These are phyloP conservation scores for Podila verticillata DNA, from an alignment of 192 early-diverging fungal species.

Conservation along the genomic window DNA sequence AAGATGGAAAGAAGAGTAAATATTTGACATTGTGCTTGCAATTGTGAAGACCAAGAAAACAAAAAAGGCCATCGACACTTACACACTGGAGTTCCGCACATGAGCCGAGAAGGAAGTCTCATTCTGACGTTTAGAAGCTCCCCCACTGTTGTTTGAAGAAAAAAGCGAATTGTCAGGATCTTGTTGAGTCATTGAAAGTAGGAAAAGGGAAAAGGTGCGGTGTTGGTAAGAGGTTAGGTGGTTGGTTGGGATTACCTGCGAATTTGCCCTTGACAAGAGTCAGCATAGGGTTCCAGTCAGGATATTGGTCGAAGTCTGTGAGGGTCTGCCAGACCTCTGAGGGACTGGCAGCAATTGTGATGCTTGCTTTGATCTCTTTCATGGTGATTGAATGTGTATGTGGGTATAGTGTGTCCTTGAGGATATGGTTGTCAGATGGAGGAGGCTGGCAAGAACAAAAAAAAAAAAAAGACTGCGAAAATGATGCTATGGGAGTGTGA, in stretches of 20 bases:
- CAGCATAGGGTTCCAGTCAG: slow-evolving; percentile 43
- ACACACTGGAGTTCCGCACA: slow-evolving; percentile 43
- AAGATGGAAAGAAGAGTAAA: background rate
- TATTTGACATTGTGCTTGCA: background rate
- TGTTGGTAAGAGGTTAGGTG: background rate
- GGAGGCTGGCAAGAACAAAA: background rate
- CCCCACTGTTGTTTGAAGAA: slow-evolving; percentile 12
- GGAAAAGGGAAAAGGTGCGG: background rate
- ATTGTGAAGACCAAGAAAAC: background rate
- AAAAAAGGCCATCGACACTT: background rate
- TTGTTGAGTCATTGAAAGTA: background rate
- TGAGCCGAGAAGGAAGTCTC: slow-evolving; percentile 16
- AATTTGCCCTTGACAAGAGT: slow-evolving; percentile 23
- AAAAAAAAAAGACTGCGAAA: no score
- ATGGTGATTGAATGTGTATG: background rate
- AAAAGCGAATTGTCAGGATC: background rate
- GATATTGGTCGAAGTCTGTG: slow-evolving; percentile 30
- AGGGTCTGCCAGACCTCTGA: slow-evolving; percentile 32
- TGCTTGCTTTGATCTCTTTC: slow-evolving; percentile 42
- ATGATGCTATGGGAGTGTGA: no score
- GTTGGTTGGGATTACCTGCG: slow-evolving; percentile 10
- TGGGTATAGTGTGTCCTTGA: background rate
- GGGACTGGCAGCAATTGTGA: slow-evolving; percentile 28
- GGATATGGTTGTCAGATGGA: background rate
- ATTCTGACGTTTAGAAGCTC: slow-evolving; percentile 13